Evolutionary conservation across 2,329 filamentous ascomycete species (phyloP).

Genomic region (Fusarium liriodendri): DNA sequence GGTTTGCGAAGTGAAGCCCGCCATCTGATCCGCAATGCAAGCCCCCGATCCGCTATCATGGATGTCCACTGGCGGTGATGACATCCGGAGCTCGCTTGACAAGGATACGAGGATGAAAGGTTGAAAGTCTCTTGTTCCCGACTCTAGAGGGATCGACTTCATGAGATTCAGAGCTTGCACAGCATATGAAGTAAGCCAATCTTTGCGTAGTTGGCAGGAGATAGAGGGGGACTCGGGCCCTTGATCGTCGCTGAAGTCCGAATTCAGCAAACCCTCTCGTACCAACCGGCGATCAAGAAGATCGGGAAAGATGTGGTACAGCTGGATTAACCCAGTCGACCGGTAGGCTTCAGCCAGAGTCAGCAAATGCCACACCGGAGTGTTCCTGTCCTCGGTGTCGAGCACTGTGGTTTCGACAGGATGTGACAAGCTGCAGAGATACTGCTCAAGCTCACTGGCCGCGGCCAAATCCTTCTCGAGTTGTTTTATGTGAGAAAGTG

Average conservation of each 20-base stretch:
- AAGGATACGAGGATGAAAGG: conserved; percentile 23
- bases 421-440: conserved; percentile 1
- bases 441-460: conserved; percentile 22
- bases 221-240: neutral
- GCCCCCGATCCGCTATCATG: neutral
- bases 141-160: conserved; percentile 22
- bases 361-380: conserved; percentile 15
- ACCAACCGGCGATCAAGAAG: conserved; percentile 8
- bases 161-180: conserved; percentile 1
- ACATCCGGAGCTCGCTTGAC: conserved; percentile 16
- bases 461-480: conserved; percentile 13
- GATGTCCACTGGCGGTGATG: neutral
- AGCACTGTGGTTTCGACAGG: conserved; percentile 14
- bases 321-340: conserved; percentile 13
- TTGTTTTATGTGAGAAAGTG: conserved; percentile 15
- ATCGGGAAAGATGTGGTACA: conserved; percentile 28
- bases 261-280: neutral
- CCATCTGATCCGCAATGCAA: neutral
- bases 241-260: neutral
- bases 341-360: conserved; percentile 20
- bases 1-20: neutral
- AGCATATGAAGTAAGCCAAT: neutral
- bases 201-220: neutral
- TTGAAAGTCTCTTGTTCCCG: conserved; percentile 25
- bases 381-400: conserved; percentile 19